Base-by-base conservation (phyloP, 371 early-diverging fungal species). In the Mucor lusitanicus region DNA sequence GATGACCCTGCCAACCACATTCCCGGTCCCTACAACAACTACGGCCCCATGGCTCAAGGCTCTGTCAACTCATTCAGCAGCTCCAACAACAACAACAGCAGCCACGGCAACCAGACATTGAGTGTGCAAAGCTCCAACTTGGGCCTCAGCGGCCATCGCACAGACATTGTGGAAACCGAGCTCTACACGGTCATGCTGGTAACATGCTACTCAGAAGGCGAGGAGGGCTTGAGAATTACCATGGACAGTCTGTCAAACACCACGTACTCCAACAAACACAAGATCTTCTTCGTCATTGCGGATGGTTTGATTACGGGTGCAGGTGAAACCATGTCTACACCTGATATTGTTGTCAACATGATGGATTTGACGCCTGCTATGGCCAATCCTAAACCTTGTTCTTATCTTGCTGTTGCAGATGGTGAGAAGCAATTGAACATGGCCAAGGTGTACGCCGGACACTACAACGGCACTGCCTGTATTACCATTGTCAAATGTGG, bases 371-470 rank as follows among this genome's bases (percentile, higher is more conserved):
- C 86, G 6, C 83, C 89, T 27, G 82, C 83, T 17, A 77, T 81
- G 68, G 70, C 81, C 25, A 80, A 82, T 6, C 91, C 75, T 7
- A 87, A 87, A 69, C 76, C 91, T 21, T 81, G 87, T 48, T 84
- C 89, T 44, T 99, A 98, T 74, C 78, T 97, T 17, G 93, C 98
- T 42, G 90, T 98, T 59, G 95, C 96, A 2, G 89, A 94, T 63
- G 99, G 99, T 32, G 80, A 86, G 61, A 94, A 94, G 76, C 94
- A 94, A 67, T 86, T 93, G 71, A 99, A 99, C 74, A 93, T 93
- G 91, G 97, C 97, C 39, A 91, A 91, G 79, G 91, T 95, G 65
- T 93, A 96, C 79, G 92, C 95, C 35, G 99, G 99, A 5, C 88
- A 92, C 64, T 99, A 97, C 81, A 90, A 81, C 73, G 87, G 74